Conservation (phyloP, 73 alveolate genomes). For the Blepharisma stoltei region DNA sequence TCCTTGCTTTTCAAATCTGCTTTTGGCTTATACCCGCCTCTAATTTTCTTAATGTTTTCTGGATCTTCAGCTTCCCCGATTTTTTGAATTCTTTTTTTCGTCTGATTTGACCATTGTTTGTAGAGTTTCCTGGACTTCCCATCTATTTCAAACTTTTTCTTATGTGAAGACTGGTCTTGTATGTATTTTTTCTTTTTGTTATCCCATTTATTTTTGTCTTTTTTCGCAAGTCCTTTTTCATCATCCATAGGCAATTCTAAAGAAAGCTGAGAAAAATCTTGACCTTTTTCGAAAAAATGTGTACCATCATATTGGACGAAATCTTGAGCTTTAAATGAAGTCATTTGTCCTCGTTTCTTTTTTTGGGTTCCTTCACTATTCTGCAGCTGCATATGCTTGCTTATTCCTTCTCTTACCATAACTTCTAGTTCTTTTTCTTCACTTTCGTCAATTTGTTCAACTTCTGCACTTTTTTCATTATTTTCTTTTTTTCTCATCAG, state of each 20-base stretch:
- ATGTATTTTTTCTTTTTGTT: constrained; percentile 59
- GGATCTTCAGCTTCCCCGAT: constrained; percentile 74
- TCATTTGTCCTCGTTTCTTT: constrained; percentile 40
- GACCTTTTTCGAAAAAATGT: constrained; percentile 33
- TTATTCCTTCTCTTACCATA: background rate
- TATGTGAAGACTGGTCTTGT: constrained; percentile 47
- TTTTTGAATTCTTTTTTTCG: constrained; percentile 53
- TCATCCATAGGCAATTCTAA: constrained; percentile 60
- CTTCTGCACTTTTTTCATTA: constrained; percentile 28
- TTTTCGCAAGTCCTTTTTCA: constrained; percentile 46
- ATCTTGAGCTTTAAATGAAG: constrained; percentile 34
- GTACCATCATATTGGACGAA: constrained; percentile 34
- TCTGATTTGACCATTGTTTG: constrained; percentile 73
- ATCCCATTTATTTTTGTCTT: constrained; percentile 73
- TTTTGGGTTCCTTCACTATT: constrained; percentile 29
- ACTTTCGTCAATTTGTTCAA: constrained; percentile 29
- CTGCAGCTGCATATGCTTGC: constrained; percentile 25
- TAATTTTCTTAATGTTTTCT: constrained; percentile 49
- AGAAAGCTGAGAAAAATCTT: constrained; percentile 35
- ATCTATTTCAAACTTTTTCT: constrained; percentile 49
- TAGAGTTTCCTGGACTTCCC: constrained; percentile 58
- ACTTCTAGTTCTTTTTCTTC: constrained; percentile 33
- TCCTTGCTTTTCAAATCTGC: background rate
- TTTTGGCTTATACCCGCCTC: constrained; percentile 48
- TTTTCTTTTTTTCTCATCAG: constrained; percentile 28